Conservation (phyloP, 2,329 filamentous ascomycete genomes). For the Colletotrichum sp. region DNA sequence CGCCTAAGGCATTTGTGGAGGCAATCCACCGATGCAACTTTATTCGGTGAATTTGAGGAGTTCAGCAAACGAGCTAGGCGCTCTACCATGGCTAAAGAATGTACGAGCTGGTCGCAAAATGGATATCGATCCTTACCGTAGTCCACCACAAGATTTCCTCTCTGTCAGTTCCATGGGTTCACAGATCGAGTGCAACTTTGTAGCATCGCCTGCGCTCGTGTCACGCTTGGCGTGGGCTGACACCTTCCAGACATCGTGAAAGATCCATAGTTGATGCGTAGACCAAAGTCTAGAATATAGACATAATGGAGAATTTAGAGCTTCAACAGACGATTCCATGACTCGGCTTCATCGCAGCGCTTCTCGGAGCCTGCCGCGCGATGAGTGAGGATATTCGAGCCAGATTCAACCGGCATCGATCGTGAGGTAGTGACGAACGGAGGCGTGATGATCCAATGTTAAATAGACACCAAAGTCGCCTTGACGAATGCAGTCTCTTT, state of each 20-base stretch:
- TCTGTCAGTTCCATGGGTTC: not conserved
- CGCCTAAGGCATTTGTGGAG: not conserved
- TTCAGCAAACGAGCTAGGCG: not conserved
- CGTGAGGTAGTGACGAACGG: not conserved
- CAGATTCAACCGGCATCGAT: not conserved
- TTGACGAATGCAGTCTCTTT: not conserved
- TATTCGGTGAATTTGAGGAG: not conserved
- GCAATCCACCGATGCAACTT: not conserved
- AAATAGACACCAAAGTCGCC: not conserved
- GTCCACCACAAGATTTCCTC: not conserved
- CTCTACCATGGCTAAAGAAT: not conserved
- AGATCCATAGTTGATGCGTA: not conserved
- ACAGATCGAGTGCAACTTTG: not conserved
- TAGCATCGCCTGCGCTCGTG: rapidly evolving
- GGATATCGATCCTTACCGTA: not conserved
- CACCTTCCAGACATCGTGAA: not conserved
- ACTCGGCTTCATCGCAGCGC: not conserved
- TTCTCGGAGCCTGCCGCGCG: not conserved
- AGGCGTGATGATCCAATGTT: rapidly evolving
- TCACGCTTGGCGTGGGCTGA: not conserved
- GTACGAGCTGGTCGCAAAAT: not conserved
- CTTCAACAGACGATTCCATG: not conserved
- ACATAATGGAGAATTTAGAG: not conserved
- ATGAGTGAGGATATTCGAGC: rapidly evolving
- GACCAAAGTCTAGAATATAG: not conserved